A percentile compares a stretch with the other conserved stretches of the same genome.
These are phyloP conservation scores for Cubamyces lactineus DNA, from an alignment of 768 basidiomycete species.

Conservation along the genomic window DNA sequence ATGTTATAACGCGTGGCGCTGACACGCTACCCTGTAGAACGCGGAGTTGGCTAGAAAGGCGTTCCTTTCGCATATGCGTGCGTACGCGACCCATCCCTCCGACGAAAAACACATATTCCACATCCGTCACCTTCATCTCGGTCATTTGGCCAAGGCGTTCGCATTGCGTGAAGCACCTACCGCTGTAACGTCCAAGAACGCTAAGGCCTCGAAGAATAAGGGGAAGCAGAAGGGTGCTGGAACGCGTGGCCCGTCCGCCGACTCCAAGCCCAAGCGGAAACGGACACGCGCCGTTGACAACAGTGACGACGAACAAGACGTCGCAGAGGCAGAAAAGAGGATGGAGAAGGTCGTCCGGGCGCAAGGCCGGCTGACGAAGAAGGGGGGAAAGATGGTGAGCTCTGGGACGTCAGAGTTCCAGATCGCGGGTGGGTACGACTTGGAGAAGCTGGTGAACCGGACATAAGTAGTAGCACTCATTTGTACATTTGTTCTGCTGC, in stretches of 20 bases:
- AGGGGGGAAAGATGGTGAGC: constrained; percentile 73
- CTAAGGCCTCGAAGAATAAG: constrained; percentile 15
- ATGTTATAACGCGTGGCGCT: background rate
- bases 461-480: constrained; percentile 9
- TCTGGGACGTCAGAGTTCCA: constrained; percentile 77
- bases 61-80: constrained; percentile 90
- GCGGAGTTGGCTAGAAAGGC: constrained; percentile 78
- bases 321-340: constrained; percentile 66
- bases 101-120: constrained; percentile 98
- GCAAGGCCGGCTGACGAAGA: constrained; percentile 81
- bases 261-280: constrained; percentile 9
- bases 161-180: constrained; percentile 85
- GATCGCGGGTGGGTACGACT: constrained; percentile 61
- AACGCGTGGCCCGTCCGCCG: constrained; percentile 2
- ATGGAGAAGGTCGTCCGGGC: constrained; percentile 87
- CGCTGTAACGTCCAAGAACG: constrained; percentile 34
- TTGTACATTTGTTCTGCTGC: background rate
- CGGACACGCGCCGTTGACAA: constrained; percentile 16
- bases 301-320: constrained; percentile 35
- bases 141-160: constrained; percentile 92
- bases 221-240: constrained; percentile 21
- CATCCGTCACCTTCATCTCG: constrained; percentile 90
- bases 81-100: constrained; percentile 95
- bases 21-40: constrained; percentile 54
- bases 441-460: constrained; percentile 58